Conservation (phyloP, 2,329 filamentous ascomycete genomes). For the Pseudogymnoascus sp. region DNA sequence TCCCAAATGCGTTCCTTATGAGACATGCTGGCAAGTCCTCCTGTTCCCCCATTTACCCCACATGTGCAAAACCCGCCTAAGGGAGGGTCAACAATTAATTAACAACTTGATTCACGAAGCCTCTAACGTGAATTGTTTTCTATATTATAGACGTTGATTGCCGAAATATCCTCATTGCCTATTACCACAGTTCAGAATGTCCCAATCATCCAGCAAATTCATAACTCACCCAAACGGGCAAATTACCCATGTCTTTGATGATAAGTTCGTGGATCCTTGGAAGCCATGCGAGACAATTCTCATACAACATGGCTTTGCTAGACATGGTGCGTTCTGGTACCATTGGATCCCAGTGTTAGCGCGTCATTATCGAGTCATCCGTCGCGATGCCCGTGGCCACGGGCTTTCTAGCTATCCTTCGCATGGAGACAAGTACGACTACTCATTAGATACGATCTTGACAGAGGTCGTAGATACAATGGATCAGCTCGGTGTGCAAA, state of each 20-base stretch:
- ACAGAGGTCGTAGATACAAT: constrained; percentile 32
- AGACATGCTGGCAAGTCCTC: too few species aligned
- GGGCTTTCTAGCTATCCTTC: constrained; percentile 28
- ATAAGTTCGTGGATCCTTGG: constrained; percentile 12
- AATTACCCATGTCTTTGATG: background rate
- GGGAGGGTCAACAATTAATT: too few species aligned
- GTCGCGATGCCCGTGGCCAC: constrained; percentile 32
- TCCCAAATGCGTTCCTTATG: too few species aligned
- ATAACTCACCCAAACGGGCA: constrained; percentile 13
- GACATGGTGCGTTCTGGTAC: constrained; percentile 32
- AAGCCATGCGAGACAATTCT: constrained; percentile 28
- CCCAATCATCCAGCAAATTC: background rate
- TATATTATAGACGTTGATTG: too few species aligned
- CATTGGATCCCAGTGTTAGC: constrained; percentile 33
- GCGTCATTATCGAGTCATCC: constrained; percentile 29
- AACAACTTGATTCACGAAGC: too few species aligned
- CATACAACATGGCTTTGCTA: constrained; percentile 34
- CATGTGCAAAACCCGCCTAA: too few species aligned
- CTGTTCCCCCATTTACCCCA: too few species aligned
- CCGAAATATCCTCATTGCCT: too few species aligned
- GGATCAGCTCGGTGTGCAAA: constrained; percentile 29
- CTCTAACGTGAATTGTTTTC: too few species aligned
- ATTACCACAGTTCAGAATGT: too few species aligned
- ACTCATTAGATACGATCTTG: constrained; percentile 27
- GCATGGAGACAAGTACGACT: constrained; percentile 19